These are phyloP conservation scores for Balamuthia mandrillaris DNA, from an alignment of 208 protist genomes.

Conservation along the genomic window DNA sequence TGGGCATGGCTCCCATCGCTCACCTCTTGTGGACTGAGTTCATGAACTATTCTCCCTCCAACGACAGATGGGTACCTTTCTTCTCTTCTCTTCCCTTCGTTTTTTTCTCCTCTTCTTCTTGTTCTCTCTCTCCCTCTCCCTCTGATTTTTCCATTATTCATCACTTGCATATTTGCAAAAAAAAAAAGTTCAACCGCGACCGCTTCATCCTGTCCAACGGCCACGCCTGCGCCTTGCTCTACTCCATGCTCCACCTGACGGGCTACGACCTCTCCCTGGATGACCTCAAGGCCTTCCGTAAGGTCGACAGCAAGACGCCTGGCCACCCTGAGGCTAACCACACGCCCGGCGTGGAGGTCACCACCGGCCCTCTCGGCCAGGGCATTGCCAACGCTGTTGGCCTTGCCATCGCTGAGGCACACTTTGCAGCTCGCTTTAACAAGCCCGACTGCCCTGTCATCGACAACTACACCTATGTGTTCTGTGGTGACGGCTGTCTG, in stretches of 20 bases:
- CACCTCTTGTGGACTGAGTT: constrained; percentile 90
- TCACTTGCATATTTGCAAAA: too few relatives aligned
- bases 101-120: too few relatives aligned
- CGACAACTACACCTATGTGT: constrained; percentile 94
- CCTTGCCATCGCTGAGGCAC: constrained; percentile 87
- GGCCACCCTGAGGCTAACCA: constrained; percentile 95
- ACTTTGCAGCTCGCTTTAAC: constrained; percentile 88
- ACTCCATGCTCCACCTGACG: constrained; percentile 93
- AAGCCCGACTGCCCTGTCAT: constrained; percentile 85
- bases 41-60: constrained; percentile 87
- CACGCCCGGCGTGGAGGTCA: constrained; percentile 94
- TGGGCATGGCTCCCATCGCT: constrained; percentile 92
- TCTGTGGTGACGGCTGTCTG: constrained; percentile 96
- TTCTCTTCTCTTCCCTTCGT: too few relatives aligned
- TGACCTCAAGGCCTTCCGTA: constrained; percentile 85
- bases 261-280: constrained; percentile 93
- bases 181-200: constrained; percentile 92
- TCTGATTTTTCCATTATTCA: too few relatives aligned
- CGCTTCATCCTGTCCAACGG: constrained; percentile 98
- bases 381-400: constrained; percentile 94
- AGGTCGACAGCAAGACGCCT: constrained; percentile 78
- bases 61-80: constrained; percentile 85
- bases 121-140: too few relatives aligned
- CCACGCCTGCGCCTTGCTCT: constrained; percentile 97
- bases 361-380: constrained; percentile 99